Percentiles rank a stretch among this genome's conserved stretches.
phyloP scores from a whole-genome alignment of 2,329 filamentous ascomycete genomes.

The Alternaria conjuncta region DNA sequence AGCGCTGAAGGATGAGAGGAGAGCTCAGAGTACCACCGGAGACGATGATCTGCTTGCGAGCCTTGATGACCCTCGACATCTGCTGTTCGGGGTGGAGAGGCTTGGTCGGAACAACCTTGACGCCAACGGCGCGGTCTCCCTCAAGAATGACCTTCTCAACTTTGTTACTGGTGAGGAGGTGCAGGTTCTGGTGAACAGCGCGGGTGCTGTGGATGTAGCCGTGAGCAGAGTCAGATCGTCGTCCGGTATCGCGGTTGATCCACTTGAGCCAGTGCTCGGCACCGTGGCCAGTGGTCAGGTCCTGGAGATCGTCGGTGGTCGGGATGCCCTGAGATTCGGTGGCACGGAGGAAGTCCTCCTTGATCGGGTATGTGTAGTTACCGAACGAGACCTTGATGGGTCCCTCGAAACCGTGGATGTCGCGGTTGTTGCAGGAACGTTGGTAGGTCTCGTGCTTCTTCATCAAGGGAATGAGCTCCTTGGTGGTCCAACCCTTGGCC shows the following conservation, averaged over 20 bases:
- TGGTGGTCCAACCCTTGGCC: conserved; percentile 78
- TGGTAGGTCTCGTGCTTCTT: conserved; percentile 84
- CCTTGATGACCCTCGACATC: conserved; percentile 65
- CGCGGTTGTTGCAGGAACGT: conserved; percentile 58
- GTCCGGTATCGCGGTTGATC: conserved; percentile 75
- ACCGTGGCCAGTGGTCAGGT: conserved; percentile 70
- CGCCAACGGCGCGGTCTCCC: conserved; percentile 72
- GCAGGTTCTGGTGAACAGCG: conserved; percentile 71
- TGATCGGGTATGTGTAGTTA: conserved; percentile 81
- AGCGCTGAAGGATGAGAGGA: conserved; percentile 76
- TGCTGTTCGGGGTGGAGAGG: conserved; percentile 63
- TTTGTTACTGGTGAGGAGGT: conserved; percentile 77
- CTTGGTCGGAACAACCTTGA: conserved; percentile 74
- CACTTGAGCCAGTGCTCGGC: conserved; percentile 86
- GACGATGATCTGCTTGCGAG: conserved; percentile 76
- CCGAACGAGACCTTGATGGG: conserved; percentile 83
- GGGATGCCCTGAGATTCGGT: conserved; percentile 77
- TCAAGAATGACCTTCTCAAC: conserved; percentile 78
- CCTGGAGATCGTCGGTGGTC: conserved; percentile 77
- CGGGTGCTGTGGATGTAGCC: conserved; percentile 80
- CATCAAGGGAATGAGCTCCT: conserved; percentile 78
- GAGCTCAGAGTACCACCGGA: conserved; percentile 76
- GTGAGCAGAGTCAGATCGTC: conserved; percentile 78
- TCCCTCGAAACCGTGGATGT: conserved; percentile 77
- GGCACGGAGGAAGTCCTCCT: conserved; percentile 79